These are phyloP conservation scores for Chrysanthemum seticuspe DNA, from an alignment of 129 eudicot species.

Conservation along the genomic window DNA sequence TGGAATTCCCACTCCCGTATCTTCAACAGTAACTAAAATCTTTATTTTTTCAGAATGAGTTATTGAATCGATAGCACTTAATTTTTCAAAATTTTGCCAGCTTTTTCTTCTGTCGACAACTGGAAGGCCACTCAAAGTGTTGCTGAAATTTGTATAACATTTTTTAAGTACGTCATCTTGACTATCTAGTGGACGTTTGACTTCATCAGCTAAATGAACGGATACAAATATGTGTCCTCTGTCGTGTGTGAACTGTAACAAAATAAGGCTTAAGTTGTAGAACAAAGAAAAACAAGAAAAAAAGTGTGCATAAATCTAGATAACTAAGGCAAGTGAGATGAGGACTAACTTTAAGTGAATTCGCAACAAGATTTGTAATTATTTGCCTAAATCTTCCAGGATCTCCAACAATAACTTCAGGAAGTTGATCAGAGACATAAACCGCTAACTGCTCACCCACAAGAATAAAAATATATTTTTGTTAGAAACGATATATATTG, in stretches of 20 bases:
- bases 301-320: background rate
- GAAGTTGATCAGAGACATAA: conserved; percentile 79
- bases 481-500: conserved; percentile 16
- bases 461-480: conserved; percentile 12
- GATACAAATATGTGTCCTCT: conserved; percentile 87
- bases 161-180: conserved; percentile 63
- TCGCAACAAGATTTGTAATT: conserved; percentile 83
- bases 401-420: conserved; percentile 79
- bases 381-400: conserved; percentile 83
- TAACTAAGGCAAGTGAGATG: conserved; percentile 3
- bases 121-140: conserved; percentile 66
- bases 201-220: conserved; percentile 80
- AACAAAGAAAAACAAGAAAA: background rate
- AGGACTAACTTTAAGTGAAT: conserved; percentile 75
- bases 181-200: conserved; percentile 34
- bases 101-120: conserved; percentile 74
- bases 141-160: conserved; percentile 26
- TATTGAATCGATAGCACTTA: conserved; percentile 24
- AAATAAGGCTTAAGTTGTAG: background rate
- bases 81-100: conserved; percentile 51
- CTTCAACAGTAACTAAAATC: conserved; percentile 78
- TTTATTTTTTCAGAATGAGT: conserved; percentile 43
- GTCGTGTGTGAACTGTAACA: conserved; percentile 69
- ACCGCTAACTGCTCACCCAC: conserved; percentile 68
- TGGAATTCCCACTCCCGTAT: conserved; percentile 87